Evolutionary conservation across 352 stramenopile species (phyloP), one percentile per base, ranked within the genome.

Genomic region (Halophytophthora polymorphica): DNA sequence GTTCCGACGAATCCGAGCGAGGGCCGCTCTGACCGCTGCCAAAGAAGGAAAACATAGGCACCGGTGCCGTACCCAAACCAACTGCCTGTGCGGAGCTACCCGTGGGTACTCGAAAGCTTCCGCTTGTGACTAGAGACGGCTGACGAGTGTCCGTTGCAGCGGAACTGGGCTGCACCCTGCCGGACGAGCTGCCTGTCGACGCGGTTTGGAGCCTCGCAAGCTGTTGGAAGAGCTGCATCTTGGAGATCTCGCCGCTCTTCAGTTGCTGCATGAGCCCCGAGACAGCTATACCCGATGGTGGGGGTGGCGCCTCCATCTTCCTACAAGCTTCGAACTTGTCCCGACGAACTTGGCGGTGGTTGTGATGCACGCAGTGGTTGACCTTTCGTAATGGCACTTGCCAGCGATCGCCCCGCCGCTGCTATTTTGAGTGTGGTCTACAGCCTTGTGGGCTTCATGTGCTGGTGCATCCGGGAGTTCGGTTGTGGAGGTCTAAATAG

Each of bases 181-280:
- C 39, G 7, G 37, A 54, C 21, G 35, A 53, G 21, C 8, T 40
- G 11, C 17, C 43, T 1, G 51, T 33, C 45, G 55, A 19, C 4
- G 44, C 52, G 0, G 58, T 53, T 57, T 90, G 80, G 3, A 93
- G 79, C 54, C 76, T 81, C 21, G 83, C 83, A 21, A 93, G 78
- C 50, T 89, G 73, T 58, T 91, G 76, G 62, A 93, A 93, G 42
- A 93, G 69, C 58, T 93, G 73, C 70, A 88, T 86, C 52, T 90
- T 90, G 35, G 80, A 87, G 61, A 93, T 93, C 50, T 90, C 78
- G 18, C 83, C 83, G 47, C 58, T 85, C 58, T 93, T 93, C 31
- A 93, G 71, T 59, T 91, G 81, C 60, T 89, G 77, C 76, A 93
- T 87, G 51, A 91, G 74, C 34, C 56, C 73, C 8, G 80, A 86